Base-by-base conservation (phyloP, 257 asterid species). In the Nyctanthes arbortristis region DNA sequence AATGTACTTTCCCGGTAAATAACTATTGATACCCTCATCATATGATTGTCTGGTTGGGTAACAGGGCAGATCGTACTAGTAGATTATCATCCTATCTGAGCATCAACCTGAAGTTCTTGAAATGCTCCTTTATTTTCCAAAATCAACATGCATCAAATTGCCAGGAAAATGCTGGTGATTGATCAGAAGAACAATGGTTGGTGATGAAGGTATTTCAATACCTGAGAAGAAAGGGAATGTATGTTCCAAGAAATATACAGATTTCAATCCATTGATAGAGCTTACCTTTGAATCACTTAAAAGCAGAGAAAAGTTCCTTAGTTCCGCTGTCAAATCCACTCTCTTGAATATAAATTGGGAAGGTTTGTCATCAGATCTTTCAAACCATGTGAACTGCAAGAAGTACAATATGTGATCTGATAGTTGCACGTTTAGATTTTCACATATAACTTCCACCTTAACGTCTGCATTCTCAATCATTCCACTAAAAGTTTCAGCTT, bases 231-330 rank as follows among this genome's bases (percentile, higher is more conserved):
- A n/a, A 56, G 12, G 61, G 65, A 52, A 36, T 32, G 69, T 14
- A 47, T 32, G 25, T 31, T 8, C 33, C 56, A 61, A 45, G 69
- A 31, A 52, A 70, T n/a, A n/a, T n/a, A n/a, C 20, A 25, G 40
- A 55, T 45, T 29, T 14, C 16, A 22, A 33, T 33, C 52, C 56
- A 11, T 39, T 13, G 54, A 75, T 35, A 49, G 65, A 69, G 7
- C 66, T 70, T 77, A 93, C 98, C 98, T 89, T 89, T 80, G 90
- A 86, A 84, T 91, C 94, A 54, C 86, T 88, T 70, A 89, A 74
- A 65, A 85, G 90, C 71, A 93, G 80, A 68, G 96, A 89, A 52
- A 86, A 67, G 69, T 87, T 87, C 77, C 88, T 81, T 27, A 87
- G 83, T 30, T 80, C 92, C 74, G 83, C 70, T 32, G 80, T 77